Conservation (phyloP, 257 asterid genomes). For the Mentha longifolia region DNA sequence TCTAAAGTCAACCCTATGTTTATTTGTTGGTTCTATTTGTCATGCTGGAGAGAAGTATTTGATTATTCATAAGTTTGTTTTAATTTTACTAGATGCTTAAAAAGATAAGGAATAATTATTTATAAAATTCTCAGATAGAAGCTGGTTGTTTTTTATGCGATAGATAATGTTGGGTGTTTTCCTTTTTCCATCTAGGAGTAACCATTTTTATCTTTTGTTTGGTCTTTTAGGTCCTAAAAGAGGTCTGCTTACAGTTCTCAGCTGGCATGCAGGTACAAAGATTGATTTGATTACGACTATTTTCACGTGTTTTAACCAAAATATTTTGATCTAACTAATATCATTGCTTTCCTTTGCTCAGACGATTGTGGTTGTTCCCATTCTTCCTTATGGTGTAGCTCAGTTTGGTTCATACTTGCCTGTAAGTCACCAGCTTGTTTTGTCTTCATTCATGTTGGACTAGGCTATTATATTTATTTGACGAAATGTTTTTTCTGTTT, state of each 20-base stretch:
- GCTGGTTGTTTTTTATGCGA: background rate
- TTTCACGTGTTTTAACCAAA: background rate
- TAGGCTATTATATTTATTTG: background rate
- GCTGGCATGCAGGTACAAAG: conserved; percentile 86
- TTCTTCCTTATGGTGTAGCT: conserved; percentile 92
- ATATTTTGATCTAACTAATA: conserved; percentile 1
- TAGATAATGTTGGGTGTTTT: background rate
- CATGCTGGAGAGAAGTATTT: conserved; percentile 8
- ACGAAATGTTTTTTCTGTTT: background rate
- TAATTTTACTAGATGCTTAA: conserved; percentile 14
- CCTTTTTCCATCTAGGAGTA: background rate
- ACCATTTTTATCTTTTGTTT: background rate
- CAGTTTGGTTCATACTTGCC: conserved; percentile 80
- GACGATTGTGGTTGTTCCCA: conserved; percentile 88
- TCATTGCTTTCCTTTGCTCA: conserved; percentile 35
- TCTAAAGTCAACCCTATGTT: background rate
- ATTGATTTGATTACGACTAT: background rate
- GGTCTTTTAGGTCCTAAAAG: conserved; percentile 66
- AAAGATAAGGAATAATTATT: background rate
- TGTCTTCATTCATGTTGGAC: conserved; percentile 14
- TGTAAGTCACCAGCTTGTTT: conserved; percentile 47
- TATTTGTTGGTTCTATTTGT: background rate
- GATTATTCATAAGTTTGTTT: no score
- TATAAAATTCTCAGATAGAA: background rate
- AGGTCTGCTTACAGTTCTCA: conserved; percentile 68